phyloP scores from a whole-genome alignment of 2,329 filamentous ascomycete genomes.

The Aspergillus alliaceus region DNA sequence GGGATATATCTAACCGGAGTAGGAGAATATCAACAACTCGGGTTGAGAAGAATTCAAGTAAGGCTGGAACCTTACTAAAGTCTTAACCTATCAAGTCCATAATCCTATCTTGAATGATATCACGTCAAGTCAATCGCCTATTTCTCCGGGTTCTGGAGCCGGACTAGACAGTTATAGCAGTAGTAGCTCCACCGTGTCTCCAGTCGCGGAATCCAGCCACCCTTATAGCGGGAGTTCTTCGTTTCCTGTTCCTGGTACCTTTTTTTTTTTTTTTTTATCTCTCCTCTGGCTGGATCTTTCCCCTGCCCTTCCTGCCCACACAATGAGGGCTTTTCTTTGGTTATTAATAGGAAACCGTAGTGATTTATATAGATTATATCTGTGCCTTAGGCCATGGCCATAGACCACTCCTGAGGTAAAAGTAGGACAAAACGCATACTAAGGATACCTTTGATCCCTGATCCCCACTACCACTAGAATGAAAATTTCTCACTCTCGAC shows the following conservation, averaged over 20 bases:
- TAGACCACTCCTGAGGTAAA: neutral
- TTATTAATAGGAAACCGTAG: slow-evolving; percentile 5
- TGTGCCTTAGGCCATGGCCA: neutral
- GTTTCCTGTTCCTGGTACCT: slow-evolving; percentile 2
- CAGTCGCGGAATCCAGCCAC: slow-evolving; percentile 4
- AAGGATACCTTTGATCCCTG: neutral
- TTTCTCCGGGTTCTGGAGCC: slow-evolving; percentile 17
- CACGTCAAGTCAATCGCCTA: slow-evolving; percentile 13
- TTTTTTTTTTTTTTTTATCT: slow-evolving; percentile 6
- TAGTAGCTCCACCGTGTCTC: slow-evolving; percentile 12
- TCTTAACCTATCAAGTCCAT: neutral
- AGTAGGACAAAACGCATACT: neutral
- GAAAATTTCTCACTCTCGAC: slow-evolving; percentile 6
- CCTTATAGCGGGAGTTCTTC: neutral
- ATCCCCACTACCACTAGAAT: slow-evolving; percentile 14
- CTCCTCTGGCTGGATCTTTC: neutral
- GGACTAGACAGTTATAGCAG: slow-evolving; percentile 1
- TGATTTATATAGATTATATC: neutral
- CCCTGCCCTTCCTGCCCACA: neutral
- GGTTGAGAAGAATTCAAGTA: neutral
- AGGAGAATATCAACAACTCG: neutral
- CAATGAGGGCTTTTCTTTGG: neutral
- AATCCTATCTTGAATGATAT: slow-evolving; percentile 8
- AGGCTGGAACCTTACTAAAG: neutral
- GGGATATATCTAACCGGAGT: neutral